These are phyloP conservation scores for Linderina pennispora DNA, from an alignment of 192 early-diverging fungal genomes.

Conservation along the genomic window DNA sequence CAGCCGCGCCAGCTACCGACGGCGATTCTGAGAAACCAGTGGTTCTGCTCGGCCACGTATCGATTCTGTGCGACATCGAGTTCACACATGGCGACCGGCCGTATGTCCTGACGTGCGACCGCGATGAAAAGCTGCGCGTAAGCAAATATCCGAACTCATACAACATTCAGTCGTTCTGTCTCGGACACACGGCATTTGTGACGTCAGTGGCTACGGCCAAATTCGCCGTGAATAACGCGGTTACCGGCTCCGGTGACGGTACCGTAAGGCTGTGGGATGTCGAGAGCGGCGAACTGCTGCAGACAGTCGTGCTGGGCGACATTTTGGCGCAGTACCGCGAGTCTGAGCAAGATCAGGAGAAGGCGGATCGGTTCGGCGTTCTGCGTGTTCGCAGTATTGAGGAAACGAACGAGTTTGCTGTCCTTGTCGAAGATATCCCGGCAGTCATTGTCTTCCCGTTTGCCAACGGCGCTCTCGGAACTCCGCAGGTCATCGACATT, in stretches of 20 bases:
- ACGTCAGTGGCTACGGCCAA: slow-evolving; percentile 58
- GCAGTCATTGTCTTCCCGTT: slow-evolving; percentile 23
- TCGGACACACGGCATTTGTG: slow-evolving; percentile 85
- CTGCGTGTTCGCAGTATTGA: slow-evolving; percentile 30
- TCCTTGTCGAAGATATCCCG: slow-evolving; percentile 29
- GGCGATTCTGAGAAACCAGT: slow-evolving; percentile 15
- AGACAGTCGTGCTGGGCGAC: slow-evolving; percentile 56
- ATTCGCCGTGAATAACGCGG: slow-evolving; percentile 50
- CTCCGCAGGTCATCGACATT: slow-evolving; percentile 15
- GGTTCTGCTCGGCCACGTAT: slow-evolving; percentile 85
- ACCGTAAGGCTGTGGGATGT: slow-evolving; percentile 74
- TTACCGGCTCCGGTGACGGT: slow-evolving; percentile 84
- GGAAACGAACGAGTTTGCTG: slow-evolving; percentile 14
- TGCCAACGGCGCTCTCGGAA: slow-evolving; percentile 5
- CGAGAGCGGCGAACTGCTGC: slow-evolving; percentile 54
- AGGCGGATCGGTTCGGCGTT: slow-evolving; percentile 30
- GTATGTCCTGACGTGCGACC: slow-evolving; percentile 83
- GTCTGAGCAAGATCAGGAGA: slow-evolving; percentile 4
- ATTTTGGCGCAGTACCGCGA: slow-evolving; percentile 21
- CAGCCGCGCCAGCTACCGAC: not conserved
- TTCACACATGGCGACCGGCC: slow-evolving; percentile 51
- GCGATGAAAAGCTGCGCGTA: slow-evolving; percentile 98
- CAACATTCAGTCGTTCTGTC: slow-evolving; percentile 82
- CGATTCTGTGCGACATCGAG: slow-evolving; percentile 82
- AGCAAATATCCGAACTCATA: slow-evolving; percentile 84